Percentiles rank a stretch among this genome's conserved stretches.
Evolutionary conservation across 768 basidiomycete species (phyloP).

Genomic region (Lyophyllum atratum): DNA sequence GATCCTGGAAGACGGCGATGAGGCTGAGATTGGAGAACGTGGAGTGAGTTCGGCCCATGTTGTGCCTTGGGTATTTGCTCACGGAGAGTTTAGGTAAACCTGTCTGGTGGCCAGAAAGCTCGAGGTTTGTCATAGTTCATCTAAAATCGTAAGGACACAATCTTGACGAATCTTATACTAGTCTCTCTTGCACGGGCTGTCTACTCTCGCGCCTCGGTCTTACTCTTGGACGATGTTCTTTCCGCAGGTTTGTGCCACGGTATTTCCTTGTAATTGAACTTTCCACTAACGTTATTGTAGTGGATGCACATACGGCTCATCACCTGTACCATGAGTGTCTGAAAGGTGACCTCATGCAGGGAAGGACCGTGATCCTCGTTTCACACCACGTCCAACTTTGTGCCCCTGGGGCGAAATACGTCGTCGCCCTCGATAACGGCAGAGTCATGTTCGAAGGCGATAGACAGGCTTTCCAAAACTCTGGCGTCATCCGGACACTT

Average conservation of each 20-base stretch:
- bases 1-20: conserved; percentile 86
- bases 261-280: not conserved
- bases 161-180: conserved; percentile 18
- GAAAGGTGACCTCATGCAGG: conserved; percentile 77
- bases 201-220: conserved; percentile 81
- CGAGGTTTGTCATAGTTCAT: conserved; percentile 40
- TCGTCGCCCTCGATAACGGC: conserved; percentile 84
- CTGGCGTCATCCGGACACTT: conserved; percentile 64
- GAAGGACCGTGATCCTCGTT: conserved; percentile 87
- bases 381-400: conserved; percentile 95
- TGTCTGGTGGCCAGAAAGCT: conserved; percentile 68
- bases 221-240: conserved; percentile 84
- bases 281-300: conserved; percentile 31
- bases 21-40: conserved; percentile 86
- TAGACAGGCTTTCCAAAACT: conserved; percentile 62
- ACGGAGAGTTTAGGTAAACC: conserved; percentile 37
- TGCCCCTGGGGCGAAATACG: conserved; percentile 73
- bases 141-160: not conserved
- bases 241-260: conserved; percentile 42
- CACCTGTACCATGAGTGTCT: conserved; percentile 86
- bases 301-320: conserved; percentile 92
- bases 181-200: conserved; percentile 84
- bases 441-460: conserved; percentile 76
- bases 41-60: conserved; percentile 50
- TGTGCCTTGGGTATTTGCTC: not conserved